Evolutionary conservation across 768 basidiomycete genomes (phyloP).

Genomic region (Leccinum uliginosum): DNA sequence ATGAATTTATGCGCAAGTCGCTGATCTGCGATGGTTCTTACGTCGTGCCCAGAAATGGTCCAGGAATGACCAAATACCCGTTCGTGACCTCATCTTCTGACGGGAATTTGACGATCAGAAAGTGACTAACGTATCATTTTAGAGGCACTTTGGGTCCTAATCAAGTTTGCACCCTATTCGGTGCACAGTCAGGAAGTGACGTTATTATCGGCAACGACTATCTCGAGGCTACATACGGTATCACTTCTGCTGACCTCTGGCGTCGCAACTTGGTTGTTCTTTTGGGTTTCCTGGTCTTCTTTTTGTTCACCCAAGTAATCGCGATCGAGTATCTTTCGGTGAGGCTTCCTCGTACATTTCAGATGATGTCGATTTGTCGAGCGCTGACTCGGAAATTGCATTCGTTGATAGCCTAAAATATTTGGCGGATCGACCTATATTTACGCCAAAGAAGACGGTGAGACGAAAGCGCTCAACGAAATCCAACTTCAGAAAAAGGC

Average conservation of each 20-base stretch:
- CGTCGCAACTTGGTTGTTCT: slow-evolving; percentile 66
- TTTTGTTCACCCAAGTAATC: slow-evolving; percentile 64
- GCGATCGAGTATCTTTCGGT: slow-evolving; percentile 65
- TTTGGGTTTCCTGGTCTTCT: slow-evolving; percentile 64
- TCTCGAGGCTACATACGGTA: slow-evolving; percentile 49
- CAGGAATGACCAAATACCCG: slow-evolving; percentile 58
- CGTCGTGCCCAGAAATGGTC: slow-evolving; percentile 62
- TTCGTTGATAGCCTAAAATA: slow-evolving; percentile 27
- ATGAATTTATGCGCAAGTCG: slow-evolving; percentile 73
- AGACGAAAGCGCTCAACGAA: slow-evolving; percentile 52
- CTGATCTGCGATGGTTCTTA: slow-evolving; percentile 62
- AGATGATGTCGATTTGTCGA: not conserved
- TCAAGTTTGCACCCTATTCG: slow-evolving; percentile 75
- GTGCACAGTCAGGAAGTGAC: slow-evolving; percentile 53
- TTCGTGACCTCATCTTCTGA: slow-evolving; percentile 29
- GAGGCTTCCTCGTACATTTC: slow-evolving; percentile 14
- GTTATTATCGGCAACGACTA: slow-evolving; percentile 59
- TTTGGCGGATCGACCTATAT: slow-evolving; percentile 45
- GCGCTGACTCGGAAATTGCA: not conserved
- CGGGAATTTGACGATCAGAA: not conserved
- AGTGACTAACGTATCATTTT: slow-evolving; percentile 13
- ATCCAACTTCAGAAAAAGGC: slow-evolving; percentile 50
- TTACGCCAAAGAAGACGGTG: slow-evolving; percentile 54
- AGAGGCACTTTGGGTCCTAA: slow-evolving; percentile 55
- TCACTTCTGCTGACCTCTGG: slow-evolving; percentile 55